Evolutionary conservation across 2,329 filamentous ascomycete species (phyloP).

Genomic region (Penicillium fuscoglaucum): DNA sequence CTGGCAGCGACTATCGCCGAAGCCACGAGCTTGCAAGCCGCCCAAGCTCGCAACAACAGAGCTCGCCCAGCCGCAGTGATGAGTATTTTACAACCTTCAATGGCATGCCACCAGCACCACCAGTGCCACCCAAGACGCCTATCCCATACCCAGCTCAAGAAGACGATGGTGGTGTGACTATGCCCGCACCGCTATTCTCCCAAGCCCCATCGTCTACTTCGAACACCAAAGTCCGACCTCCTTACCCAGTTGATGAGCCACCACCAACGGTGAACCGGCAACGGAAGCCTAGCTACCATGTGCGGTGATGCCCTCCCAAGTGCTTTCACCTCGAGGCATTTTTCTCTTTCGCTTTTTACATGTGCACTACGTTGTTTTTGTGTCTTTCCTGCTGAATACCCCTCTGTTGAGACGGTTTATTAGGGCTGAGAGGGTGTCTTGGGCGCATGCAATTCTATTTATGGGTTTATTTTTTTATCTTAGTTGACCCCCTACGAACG

Average conservation of each 20-base stretch:
- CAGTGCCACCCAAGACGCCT: slow-evolving; percentile 75
- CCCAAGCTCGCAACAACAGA: slow-evolving; percentile 29
- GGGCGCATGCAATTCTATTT: slow-evolving; percentile 1
- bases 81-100: slow-evolving; percentile 31
- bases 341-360: background rate
- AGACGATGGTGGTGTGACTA: slow-evolving; percentile 31
- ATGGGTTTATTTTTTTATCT: background rate
- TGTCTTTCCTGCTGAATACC: slow-evolving; percentile 10
- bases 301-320: slow-evolving; percentile 41
- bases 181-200: slow-evolving; percentile 40
- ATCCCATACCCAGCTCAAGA: slow-evolving; percentile 54
- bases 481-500: background rate
- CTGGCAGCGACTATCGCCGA: slow-evolving; percentile 34
- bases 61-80: slow-evolving; percentile 38
- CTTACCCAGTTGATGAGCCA: slow-evolving; percentile 79
- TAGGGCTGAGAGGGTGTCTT: background rate
- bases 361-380: background rate
- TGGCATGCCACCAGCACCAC: slow-evolving; percentile 64
- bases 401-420: slow-evolving; percentile 8
- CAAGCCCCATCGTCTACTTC: slow-evolving; percentile 14
- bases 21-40: slow-evolving; percentile 40
- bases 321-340: slow-evolving; percentile 1
- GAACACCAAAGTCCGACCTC: slow-evolving; percentile 50
- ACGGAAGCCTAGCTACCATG: slow-evolving; percentile 74
- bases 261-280: slow-evolving; percentile 84